A percentile compares a stretch with the other conserved stretches of the same genome.
phyloP scores from a whole-genome alignment of 192 early-diverging fungal species.

The Coemansia sp. region DNA sequence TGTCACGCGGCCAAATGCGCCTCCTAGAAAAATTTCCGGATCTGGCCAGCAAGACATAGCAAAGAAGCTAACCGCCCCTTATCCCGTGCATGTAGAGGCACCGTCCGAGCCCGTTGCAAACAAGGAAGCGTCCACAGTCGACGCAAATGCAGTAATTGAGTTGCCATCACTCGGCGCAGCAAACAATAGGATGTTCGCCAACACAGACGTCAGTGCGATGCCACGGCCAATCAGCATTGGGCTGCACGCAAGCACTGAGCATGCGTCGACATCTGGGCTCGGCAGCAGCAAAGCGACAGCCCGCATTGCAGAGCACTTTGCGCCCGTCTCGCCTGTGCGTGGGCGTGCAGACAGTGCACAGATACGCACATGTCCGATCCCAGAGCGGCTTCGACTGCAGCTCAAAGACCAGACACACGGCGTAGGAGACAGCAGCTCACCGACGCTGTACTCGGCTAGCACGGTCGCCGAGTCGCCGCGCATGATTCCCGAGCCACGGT shows the following conservation, averaged over 20 bases:
- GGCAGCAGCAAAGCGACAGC: background rate
- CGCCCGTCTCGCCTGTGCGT: background rate
- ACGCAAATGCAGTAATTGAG: conserved; percentile 5
- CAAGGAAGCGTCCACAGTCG: background rate
- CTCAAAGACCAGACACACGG: conserved; percentile 12
- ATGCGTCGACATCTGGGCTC: background rate
- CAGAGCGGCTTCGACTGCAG: conserved; percentile 36
- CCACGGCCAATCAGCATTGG: conserved; percentile 5
- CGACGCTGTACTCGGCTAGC: conserved; percentile 19
- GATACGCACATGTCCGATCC: conserved; percentile 52
- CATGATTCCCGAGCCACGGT: conserved; percentile 12
- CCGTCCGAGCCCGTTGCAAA: conserved; percentile 1
- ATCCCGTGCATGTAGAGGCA: background rate
- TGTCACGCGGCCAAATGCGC: background rate
- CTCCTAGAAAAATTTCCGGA: background rate
- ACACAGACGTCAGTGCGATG: background rate
- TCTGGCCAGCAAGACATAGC: background rate
- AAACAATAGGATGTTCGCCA: background rate
- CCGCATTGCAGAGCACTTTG: conserved; percentile 3
- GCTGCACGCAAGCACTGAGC: background rate
- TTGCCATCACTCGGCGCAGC: background rate
- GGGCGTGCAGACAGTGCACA: conserved; percentile 12
- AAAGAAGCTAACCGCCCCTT: background rate
- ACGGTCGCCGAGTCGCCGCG: conserved; percentile 23
- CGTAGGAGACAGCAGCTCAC: conserved; percentile 15